Base-by-base conservation (phyloP, 2,329 filamentous ascomycete species). In the Pseudopyricularia cyperi region DNA sequence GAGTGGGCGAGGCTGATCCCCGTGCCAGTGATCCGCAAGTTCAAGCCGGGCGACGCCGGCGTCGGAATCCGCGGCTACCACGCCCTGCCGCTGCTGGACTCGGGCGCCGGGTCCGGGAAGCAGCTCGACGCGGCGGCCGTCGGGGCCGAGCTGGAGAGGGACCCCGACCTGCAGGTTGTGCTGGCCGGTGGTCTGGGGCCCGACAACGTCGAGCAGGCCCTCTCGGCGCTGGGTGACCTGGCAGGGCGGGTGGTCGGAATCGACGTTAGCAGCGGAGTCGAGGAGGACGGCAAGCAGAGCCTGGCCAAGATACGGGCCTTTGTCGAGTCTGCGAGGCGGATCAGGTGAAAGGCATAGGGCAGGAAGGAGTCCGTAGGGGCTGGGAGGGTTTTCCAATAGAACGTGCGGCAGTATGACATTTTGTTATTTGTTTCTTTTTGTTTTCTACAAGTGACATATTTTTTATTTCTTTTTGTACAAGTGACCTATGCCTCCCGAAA, bases 211-310 rank as follows among this genome's bases (percentile, higher is more conserved):
- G 71, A 71, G 1, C 72, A 79, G 5, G 76, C 79, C 7, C 70
- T 98, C 17, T 70, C 73, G 22, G 74, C 76, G 14, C 69, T 91
- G 15, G 84, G 82, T 0, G 71, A 76, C 7, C 65, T 79, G 9
- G 72, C 73, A 26, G 37, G 42, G 42, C 37, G 83, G 54, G 79
- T 96, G 12, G 71, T 89, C 33, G 90, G 85, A 2, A 86, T 98
- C 3, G 93, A 98, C 71, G 88, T 95, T 19, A 95, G 89, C 66
- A 95, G 88, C 62, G 94, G 94, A 0, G 89, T 98, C 2, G 93
- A 97, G 68, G 82, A 81, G 34, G 78, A 85, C 59, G 91, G 89
- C 2, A 73, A 80, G 63, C 93, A 98, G 68, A 86, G 83, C 66
- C 61, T 91, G 53, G 78, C 80, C 17, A 94, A 85, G 71, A 97